Base-by-base conservation (phyloP, 2,329 filamentous ascomycete genomes). In the Hirsutella rhossiliensis region DNA sequence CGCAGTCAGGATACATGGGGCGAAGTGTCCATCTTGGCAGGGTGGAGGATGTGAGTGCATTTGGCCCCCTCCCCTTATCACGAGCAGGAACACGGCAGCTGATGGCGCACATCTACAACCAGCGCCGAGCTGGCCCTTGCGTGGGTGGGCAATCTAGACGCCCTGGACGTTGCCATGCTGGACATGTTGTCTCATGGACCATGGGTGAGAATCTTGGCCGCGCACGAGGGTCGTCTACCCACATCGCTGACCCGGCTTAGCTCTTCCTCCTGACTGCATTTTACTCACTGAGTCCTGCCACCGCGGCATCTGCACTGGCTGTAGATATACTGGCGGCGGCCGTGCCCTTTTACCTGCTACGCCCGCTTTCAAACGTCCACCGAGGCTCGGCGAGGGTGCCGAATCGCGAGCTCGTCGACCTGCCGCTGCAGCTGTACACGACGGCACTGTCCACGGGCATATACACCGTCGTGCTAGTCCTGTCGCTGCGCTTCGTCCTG, bases 191-290 rank as follows among this genome's bases (percentile, higher is more conserved):
- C 82, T 44, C 80, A 87, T 62, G 76, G 83, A 18, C 90, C 89
- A 38, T 76, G 78, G 54, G 76, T 81, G 49, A 38, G 52, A 11
- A 5, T 31, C 40, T 41, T 18, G 27, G 39, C 13, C 29, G 37
- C 29, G 37, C 37, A 18, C 12, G 11, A 15, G 20, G 12, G 18
- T 17, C 5, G 18, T 17, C 11, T 41, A 8, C 8, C 5, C 23
- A 20, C 19, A 17, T 8, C 17, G 39, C 43, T 45, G 19, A 45
- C 36, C 20, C 4, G 17, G 8, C 11, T 2, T 43, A 81, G 77
- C 77, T 84, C 49, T 85, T 84, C 57, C 78, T 96, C 38, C 71
- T 94, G 27, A 71, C 72, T 28, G 79, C 79, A 43, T 95, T 94
- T 68, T 95, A 94, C 72, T 64, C 71, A 31, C 72, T 94, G 52